Evolutionary conservation across 495 filamentous ascomycete species (phyloP), one percentile per base, ranked within the genome.

Genomic region (Ramalina intermedia): DNA sequence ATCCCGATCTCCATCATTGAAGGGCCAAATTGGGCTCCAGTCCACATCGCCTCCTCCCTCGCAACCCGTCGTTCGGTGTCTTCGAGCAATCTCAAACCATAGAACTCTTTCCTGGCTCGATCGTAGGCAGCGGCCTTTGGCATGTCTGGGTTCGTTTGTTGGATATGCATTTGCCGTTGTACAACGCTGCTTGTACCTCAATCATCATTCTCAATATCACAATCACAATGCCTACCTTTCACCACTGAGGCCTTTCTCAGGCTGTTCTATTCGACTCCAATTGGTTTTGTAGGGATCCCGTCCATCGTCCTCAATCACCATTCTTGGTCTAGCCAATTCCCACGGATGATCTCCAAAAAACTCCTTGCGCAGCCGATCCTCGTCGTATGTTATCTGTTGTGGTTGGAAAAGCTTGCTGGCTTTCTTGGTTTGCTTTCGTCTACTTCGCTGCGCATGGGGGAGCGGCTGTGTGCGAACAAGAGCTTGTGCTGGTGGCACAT

Each of bases 311-410:
- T 98, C 91, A 12, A 95, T 67, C 23, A 98, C 64, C 52, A 95
- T 72, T 55, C 81, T 73, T 45, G 91, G 91, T 54, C 91, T 74
- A 26, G 93, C 91, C 58, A 98, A 70, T 63, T 98, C 91, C 91
- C 91, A 98, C 4, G 91, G 91, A 66, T 98, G 91, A 63, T 98
- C 89, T 51, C 71, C 72, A 69, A 82, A 96, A 69, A 96, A 98
- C 24, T 82, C 68, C 48, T 59, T 69, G 43, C 91, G 81, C 55
- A 96, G 69, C 52, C 70, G 65, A 63, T 98, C 93, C 63, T 98
- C 91, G 41, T 87, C 84, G 63, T 88, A 93, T 46, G 70, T 70
- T 46, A 98, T 78, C 48, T 69, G 60, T 44, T 87, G 75, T 5
- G 91, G 91, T 57, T 80, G 74, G 67, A 87, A 96, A 57, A 94